Conservation (phyloP, 2,329 filamentous ascomycete genomes). For the Venturia asperata region DNA sequence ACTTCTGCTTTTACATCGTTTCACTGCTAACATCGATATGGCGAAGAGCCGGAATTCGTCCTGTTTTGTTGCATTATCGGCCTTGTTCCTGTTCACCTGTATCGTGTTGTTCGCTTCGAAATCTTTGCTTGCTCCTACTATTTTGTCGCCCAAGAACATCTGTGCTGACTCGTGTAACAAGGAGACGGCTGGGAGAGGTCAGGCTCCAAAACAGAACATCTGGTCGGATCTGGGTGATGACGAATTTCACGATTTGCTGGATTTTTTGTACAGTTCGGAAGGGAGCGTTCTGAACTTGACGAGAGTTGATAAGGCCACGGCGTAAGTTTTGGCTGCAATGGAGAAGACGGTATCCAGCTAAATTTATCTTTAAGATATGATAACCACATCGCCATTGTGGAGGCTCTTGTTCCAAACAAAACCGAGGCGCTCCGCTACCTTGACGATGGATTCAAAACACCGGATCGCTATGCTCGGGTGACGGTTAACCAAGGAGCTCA, state of each 20-base stretch:
- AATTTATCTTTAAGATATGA: conserved; percentile 23
- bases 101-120: neutral
- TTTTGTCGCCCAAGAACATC: neutral
- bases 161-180: neutral
- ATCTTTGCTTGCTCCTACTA: neutral
- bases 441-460: conserved; percentile 30
- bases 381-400: conserved; percentile 27
- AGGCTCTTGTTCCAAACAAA: conserved; percentile 36
- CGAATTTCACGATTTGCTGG: conserved; percentile 17
- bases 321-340: neutral
- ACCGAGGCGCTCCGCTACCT: conserved; percentile 41
- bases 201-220: conserved; percentile 18
- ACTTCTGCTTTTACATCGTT: neutral
- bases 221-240: conserved; percentile 17
- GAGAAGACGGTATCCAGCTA: conserved; percentile 14
- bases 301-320: conserved; percentile 5
- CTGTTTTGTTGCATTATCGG: neutral
- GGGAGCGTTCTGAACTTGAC: conserved; percentile 13
- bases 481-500: conserved; percentile 42
- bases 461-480: conserved; percentile 40
- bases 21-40: neutral
- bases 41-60: neutral
- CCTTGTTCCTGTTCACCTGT: neutral
- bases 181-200: neutral
- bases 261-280: conserved; percentile 12